A percentile compares a stretch with the other conserved stretches of the same genome.
phyloP scores from a whole-genome alignment of 768 basidiomycete species.

The Sporobolomyces pararoseus region DNA sequence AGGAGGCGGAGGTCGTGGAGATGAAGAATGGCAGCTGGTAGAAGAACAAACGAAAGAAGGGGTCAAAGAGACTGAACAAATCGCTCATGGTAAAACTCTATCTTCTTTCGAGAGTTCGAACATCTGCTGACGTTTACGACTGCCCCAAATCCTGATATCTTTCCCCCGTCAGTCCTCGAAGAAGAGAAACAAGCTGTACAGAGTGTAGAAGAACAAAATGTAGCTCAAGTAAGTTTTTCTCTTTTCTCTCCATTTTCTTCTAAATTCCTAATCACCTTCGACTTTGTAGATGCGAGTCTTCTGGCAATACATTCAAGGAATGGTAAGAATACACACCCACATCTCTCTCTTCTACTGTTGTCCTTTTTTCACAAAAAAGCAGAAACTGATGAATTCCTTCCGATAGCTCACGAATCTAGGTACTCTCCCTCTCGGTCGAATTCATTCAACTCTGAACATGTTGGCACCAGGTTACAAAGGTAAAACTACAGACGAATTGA shows the following conservation, averaged over 20 bases:
- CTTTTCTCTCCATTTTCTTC: constrained; percentile 44
- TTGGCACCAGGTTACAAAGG: constrained; percentile 75
- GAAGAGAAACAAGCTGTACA: constrained; percentile 44
- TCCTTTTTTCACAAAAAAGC: not conserved
- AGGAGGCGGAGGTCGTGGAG: no score
- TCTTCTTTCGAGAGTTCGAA: not conserved
- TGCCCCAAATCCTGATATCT: not conserved
- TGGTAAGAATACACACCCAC: constrained; percentile 34
- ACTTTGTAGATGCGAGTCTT: constrained; percentile 72
- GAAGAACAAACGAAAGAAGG: constrained; percentile 56
- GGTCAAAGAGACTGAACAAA: constrained; percentile 37
- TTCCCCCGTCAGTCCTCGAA: constrained; percentile 39
- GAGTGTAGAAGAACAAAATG: constrained; percentile 33
- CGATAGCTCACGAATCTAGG: constrained; percentile 72
- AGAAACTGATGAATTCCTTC: no score
- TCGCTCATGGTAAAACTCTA: constrained; percentile 45
- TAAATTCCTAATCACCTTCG: constrained; percentile 53
- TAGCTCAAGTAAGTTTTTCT: constrained; percentile 17
- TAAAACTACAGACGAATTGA: constrained; percentile 71
- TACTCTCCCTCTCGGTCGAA: constrained; percentile 68
- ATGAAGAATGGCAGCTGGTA: constrained; percentile 61
- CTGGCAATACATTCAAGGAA: constrained; percentile 80
- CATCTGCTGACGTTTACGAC: not conserved
- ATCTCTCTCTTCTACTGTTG: not conserved
- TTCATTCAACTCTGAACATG: constrained; percentile 74